Conservation (phyloP, 768 basidiomycete species). For the Agaricus bisporus region DNA sequence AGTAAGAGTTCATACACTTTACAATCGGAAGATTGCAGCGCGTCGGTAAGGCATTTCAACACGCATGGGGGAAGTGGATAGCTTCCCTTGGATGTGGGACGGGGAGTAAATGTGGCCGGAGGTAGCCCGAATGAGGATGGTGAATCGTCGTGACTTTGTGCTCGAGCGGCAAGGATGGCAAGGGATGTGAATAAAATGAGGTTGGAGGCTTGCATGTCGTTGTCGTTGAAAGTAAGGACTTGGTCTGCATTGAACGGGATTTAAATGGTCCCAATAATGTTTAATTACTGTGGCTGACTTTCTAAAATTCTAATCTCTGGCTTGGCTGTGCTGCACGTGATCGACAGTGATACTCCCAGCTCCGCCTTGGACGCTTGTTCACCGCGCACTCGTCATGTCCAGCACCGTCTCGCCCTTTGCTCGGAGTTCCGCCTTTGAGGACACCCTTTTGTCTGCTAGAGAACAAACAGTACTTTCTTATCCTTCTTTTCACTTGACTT, state of each 20-base stretch:
- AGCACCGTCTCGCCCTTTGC: slow-evolving; percentile 55
- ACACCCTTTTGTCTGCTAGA: slow-evolving; percentile 39
- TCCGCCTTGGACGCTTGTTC: not conserved
- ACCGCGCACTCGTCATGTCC: slow-evolving; percentile 19
- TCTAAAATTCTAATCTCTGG: too few relatives aligned
- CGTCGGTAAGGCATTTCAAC: not conserved
- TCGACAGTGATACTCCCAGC: too few relatives aligned
- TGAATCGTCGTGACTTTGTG: not conserved
- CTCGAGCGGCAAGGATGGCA: not conserved
- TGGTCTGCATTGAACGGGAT: too few relatives aligned
- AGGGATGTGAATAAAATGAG: not conserved
- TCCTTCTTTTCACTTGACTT: not conserved
- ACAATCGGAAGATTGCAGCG: not conserved
- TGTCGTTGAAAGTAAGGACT: too few relatives aligned
- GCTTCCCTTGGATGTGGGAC: not conserved
- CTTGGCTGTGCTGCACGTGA: not conserved
- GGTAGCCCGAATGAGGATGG: not conserved
- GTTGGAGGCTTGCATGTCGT: not conserved
- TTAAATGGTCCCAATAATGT: too few relatives aligned
- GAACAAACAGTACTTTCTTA: slow-evolving; percentile 53
- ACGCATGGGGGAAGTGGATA: not conserved
- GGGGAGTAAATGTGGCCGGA: not conserved
- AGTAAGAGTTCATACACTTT: not conserved
- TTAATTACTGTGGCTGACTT: too few relatives aligned
- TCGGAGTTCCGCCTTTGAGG: slow-evolving; percentile 53